phyloP scores from a whole-genome alignment of 768 basidiomycete species.

The Clitopilus hobsonii region DNA sequence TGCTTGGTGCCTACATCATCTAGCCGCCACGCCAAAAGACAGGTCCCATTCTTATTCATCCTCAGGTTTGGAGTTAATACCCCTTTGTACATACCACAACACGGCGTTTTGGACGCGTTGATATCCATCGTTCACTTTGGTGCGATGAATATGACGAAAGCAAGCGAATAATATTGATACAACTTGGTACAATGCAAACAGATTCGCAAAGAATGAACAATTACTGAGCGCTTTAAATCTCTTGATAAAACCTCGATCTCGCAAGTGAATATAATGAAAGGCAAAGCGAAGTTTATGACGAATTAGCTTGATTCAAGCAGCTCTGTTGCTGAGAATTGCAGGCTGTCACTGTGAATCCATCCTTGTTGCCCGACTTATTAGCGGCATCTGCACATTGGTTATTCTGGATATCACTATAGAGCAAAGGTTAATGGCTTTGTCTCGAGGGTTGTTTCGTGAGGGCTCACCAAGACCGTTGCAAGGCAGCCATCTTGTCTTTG shows the following conservation, averaged over 20 bases:
- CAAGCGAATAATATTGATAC: conserved; percentile 10
- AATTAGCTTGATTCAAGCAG: conserved; percentile 28
- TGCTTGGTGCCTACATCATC: not conserved
- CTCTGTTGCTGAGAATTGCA: conserved; percentile 40
- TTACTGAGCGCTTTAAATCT: conserved; percentile 4
- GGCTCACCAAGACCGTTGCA: conserved; percentile 43
- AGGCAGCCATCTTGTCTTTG: conserved; percentile 38
- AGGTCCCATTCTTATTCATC: no score
- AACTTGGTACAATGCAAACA: conserved; percentile 3
- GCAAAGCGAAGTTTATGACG: conserved; percentile 1
- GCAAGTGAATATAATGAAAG: not conserved
- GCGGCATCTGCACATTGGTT: conserved; percentile 57
- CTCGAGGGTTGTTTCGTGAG: not conserved
- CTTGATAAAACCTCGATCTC: not conserved
- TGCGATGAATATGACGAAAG: no score
- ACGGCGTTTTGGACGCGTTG: no score
- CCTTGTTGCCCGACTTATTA: conserved; percentile 44
- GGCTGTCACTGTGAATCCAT: conserved; percentile 39
- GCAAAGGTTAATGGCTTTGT: not conserved
- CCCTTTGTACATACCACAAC: no score
- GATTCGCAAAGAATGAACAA: not conserved
- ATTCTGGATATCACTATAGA: conserved; percentile 45
- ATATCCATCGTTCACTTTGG: no score
- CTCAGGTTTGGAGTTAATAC: no score
- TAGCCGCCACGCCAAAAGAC: not conserved